Evolutionary conservation across 768 basidiomycete species (phyloP).

Genomic region (Paxillus involutus): DNA sequence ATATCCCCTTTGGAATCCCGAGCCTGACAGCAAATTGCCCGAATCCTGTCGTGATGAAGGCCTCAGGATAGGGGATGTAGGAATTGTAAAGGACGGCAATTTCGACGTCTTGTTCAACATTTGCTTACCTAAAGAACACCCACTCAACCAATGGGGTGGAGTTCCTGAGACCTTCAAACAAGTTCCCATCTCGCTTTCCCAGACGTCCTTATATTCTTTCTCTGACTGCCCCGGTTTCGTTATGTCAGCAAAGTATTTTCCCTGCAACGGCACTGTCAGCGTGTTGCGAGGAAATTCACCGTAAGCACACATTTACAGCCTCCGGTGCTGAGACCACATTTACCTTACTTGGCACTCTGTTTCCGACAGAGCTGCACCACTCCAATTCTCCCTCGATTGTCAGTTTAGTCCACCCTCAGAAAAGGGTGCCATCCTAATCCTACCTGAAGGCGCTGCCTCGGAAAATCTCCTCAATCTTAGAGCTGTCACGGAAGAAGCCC

Average conservation of each 20-base stretch:
- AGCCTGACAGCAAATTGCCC: slow-evolving; percentile 21
- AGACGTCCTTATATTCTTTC: too few species aligned
- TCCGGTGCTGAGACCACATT: too few species aligned
- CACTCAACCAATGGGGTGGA: slow-evolving; percentile 19
- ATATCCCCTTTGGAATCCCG: slow-evolving; percentile 31
- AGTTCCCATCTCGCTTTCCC: slow-evolving; percentile 1
- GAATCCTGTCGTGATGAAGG: slow-evolving; percentile 22
- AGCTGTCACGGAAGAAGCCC: too few species aligned
- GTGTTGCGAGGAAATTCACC: not conserved
- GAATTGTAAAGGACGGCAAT: slow-evolving; percentile 22
- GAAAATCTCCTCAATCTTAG: too few species aligned
- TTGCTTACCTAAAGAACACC: slow-evolving; percentile 23
- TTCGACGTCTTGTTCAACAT: slow-evolving; percentile 37
- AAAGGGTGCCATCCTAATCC: slow-evolving; percentile 28
- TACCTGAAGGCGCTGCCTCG: slow-evolving; percentile 31
- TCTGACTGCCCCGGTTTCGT: not conserved
- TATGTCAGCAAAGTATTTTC: not conserved
- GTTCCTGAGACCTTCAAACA: slow-evolving; percentile 26
- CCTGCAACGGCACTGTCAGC: not conserved
- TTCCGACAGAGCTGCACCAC: too few species aligned
- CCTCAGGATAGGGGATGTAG: slow-evolving; percentile 35
- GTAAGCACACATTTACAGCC: too few species aligned
- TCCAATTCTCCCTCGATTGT: not conserved
- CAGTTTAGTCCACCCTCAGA: not conserved
- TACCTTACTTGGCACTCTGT: not conserved